Evolutionary conservation across 495 filamentous ascomycete species (phyloP).

Genomic region (Entonaema liquescens): DNA sequence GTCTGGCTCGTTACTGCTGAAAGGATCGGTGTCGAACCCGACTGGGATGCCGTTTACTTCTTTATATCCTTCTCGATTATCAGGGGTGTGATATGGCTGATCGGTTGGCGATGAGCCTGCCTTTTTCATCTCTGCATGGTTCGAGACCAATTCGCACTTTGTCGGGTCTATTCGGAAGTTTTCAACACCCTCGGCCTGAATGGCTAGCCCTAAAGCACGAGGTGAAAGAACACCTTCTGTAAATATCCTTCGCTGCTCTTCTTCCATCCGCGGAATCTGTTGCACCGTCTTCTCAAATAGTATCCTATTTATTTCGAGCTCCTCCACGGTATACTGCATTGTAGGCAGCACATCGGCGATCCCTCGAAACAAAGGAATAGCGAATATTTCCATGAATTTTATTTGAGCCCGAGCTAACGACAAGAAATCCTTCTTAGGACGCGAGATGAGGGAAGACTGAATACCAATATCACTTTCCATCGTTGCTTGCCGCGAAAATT

Average conservation of each 20-base stretch:
- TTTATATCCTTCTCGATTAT: constrained; percentile 42
- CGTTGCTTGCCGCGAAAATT: constrained; percentile 89
- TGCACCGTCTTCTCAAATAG: constrained; percentile 74
- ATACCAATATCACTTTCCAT: constrained; percentile 92
- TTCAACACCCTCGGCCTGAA: constrained; percentile 39
- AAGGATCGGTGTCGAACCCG: constrained; percentile 50
- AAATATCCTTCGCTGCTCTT: constrained; percentile 32
- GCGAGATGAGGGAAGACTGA: constrained; percentile 83
- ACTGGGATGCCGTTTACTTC: constrained; percentile 51
- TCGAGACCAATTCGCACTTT: constrained; percentile 29
- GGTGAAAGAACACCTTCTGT: constrained; percentile 51
- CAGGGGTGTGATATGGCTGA: constrained; percentile 30
- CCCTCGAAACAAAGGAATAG: constrained; percentile 86
- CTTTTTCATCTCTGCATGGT: constrained; percentile 36
- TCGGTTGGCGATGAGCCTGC: constrained; percentile 31
- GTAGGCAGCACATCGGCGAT: constrained; percentile 83
- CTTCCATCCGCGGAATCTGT: constrained; percentile 49
- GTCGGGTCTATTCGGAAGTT: constrained; percentile 21
- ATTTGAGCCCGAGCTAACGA: constrained; percentile 90
- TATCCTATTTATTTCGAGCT: constrained; percentile 76
- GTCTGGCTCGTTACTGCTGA: constrained; percentile 42
- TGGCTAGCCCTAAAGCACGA: constrained; percentile 51
- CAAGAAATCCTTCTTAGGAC: constrained; percentile 81
- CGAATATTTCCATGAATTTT: constrained; percentile 95
- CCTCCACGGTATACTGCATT: constrained; percentile 82